Evolutionary conservation across 1,284 basidiomycete species (phyloP).

Genomic region (Naganishia albida): DNA sequence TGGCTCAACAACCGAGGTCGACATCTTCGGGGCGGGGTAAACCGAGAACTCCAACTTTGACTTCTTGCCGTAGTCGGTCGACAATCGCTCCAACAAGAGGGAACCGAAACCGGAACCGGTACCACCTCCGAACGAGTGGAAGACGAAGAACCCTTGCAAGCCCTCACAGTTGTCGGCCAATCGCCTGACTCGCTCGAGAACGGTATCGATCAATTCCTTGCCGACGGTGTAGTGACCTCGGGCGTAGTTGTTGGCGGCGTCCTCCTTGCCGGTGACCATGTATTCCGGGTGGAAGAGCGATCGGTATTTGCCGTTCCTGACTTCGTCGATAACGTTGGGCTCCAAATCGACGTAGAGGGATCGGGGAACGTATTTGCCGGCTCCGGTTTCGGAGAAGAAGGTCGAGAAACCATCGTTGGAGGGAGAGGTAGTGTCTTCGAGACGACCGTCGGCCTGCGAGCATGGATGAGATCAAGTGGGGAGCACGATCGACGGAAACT

Average conservation of each 20-base stretch:
- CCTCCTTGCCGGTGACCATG: slow-evolving; percentile 98
- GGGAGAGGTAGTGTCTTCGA: slow-evolving; percentile 70
- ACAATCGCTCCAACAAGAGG: slow-evolving; percentile 90
- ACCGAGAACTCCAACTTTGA: slow-evolving; percentile 99
- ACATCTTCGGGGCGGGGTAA: slow-evolving; percentile 91
- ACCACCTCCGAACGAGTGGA: slow-evolving; percentile 99
- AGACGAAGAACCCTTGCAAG: slow-evolving; percentile 99
- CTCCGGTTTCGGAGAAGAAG: slow-evolving; percentile 63
- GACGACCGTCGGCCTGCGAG: slow-evolving; percentile 84
- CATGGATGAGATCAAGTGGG: not conserved
- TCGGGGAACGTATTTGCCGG: slow-evolving; percentile 95
- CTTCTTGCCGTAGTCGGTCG: slow-evolving; percentile 98
- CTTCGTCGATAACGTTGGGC: slow-evolving; percentile 94
- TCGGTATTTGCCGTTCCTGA: slow-evolving; percentile 91
- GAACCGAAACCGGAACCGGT: slow-evolving; percentile 99
- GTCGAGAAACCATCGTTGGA: slow-evolving; percentile 93
- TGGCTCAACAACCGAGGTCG: slow-evolving; percentile 96
- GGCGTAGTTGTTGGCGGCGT: slow-evolving; percentile 99
- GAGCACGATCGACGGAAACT: slow-evolving; percentile 47
- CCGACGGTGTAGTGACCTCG: slow-evolving; percentile 98
- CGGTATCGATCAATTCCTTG: slow-evolving; percentile 85
- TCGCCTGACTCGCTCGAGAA: slow-evolving; percentile 94
- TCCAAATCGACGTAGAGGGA: slow-evolving; percentile 95
- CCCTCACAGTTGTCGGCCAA: slow-evolving; percentile 97
- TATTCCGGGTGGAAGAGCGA: slow-evolving; percentile 98